Base-by-base conservation (phyloP, 305 asterid genomes). In the Stenogyne calaminthoides region DNA sequence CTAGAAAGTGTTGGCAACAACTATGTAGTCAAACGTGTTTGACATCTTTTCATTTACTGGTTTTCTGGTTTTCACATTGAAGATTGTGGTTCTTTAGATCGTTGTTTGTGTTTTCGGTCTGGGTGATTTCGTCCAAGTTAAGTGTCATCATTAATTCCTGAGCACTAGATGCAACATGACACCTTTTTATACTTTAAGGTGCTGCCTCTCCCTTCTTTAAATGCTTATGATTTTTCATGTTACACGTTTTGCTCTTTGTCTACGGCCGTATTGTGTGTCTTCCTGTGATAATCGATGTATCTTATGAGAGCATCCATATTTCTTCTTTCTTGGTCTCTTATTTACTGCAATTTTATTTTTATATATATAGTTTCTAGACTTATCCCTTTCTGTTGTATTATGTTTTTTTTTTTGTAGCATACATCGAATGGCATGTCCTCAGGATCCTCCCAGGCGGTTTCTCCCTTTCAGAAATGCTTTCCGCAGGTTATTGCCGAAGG, bases 391-490 rank as follows among this genome's bases (percentile, higher is more conserved):
- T 39, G 6, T 73, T 57, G 6, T 27, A 10, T 1, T 57, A 20
- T 52, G 22, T 69, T 8, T 49, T 25, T 1, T n/a, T 25, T 8
- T 39, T 72, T n/a, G 9, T 46, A 22, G 77, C 68, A 72, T 58
- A 62, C 68, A 44, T 59, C n/a, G 76, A 70, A 90, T 88, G 96
- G 84, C 88, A 70, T 83, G 80, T 34, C 74, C 82, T 19, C 89
- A 84, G 61, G 89, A 79, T 72, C 85, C 84, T 51, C 89, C 71
- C 65, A 69, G 84, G 76, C 75, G 81, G 9, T 82, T 82, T 74
- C 76, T 88, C 68, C 78, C 85, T 32, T 85, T 85, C 39, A 88
- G 91, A 69, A 90, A 90, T 74, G 91, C 96, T 52, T 90, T 90
- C 79, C 83, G 85, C 47, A 81, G 79, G 85, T 83, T 88, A 29